Percentiles rank a stretch among this genome's conserved stretches.
Evolutionary conservation across 2,329 filamentous ascomycete species (phyloP).

Genomic region (Colletotrichum lentis): DNA sequence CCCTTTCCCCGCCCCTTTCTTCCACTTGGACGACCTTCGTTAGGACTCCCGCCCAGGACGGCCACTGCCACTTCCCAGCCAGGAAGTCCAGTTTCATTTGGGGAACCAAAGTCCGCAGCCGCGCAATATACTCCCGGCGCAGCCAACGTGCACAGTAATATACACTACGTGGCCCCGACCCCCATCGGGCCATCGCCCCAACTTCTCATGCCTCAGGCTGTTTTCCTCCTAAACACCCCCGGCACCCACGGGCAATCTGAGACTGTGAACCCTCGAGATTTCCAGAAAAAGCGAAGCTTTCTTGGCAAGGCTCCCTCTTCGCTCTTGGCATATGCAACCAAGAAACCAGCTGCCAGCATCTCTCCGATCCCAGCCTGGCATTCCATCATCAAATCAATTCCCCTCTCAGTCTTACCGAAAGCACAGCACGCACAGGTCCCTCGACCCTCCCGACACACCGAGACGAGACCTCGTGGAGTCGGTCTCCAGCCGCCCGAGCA

Average conservation of each 20-base stretch:
- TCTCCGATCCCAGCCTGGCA: slow-evolving; percentile 38
- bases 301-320: slow-evolving; percentile 40
- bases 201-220: slow-evolving; percentile 28
- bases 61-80: background rate
- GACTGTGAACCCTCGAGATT: slow-evolving; percentile 38
- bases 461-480: slow-evolving; percentile 37
- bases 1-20: background rate
- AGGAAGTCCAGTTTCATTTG: slow-evolving; percentile 5
- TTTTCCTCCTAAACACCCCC: slow-evolving; percentile 29
- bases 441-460: slow-evolving; percentile 28
- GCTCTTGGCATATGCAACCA: slow-evolving; percentile 41
- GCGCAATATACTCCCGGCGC: slow-evolving; percentile 11
- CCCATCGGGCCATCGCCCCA: slow-evolving; percentile 1
- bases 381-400: slow-evolving; percentile 38
- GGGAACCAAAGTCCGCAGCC: slow-evolving; percentile 18
- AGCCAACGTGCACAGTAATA: slow-evolving; percentile 9
- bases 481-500: slow-evolving; percentile 28
- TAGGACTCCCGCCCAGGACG: background rate
- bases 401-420: slow-evolving; percentile 30
- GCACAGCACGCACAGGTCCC: slow-evolving; percentile 27
- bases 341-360: slow-evolving; percentile 38
- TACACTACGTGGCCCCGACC: slow-evolving; percentile 16
- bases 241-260: slow-evolving; percentile 38
- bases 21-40: background rate
- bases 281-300: slow-evolving; percentile 40